Evolutionary conservation across 208 protist species (phyloP).

Genomic region (Leishmania martiniquensis): DNA sequence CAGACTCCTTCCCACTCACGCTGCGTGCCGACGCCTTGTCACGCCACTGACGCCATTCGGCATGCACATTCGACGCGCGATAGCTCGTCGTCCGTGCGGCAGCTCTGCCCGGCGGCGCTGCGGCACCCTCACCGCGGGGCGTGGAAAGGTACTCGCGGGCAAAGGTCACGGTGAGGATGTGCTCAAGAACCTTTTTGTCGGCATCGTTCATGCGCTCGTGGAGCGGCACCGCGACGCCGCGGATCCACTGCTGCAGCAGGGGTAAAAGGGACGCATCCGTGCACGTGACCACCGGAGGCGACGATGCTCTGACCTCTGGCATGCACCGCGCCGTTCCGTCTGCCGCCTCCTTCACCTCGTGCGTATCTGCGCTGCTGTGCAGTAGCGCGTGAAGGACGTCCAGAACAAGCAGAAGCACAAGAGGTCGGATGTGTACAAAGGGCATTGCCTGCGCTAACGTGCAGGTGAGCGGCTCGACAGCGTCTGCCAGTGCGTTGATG

Average conservation of each 20-base stretch:
- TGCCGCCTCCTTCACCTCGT: background rate
- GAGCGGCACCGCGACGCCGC: constrained; percentile 10
- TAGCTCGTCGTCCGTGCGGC: background rate
- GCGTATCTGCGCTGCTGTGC: background rate
- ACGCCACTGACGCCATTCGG: constrained; percentile 17
- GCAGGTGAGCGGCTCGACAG: constrained; percentile 34
- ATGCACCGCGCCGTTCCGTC: background rate
- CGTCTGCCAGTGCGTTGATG: constrained; percentile 41
- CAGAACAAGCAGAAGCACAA: constrained; percentile 52
- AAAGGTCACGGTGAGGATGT: constrained; percentile 12
- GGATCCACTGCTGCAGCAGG: constrained; percentile 26
- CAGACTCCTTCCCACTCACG: background rate
- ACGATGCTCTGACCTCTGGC: background rate
- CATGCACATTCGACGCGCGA: constrained; percentile 2
- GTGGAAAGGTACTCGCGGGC: constrained; percentile 4
- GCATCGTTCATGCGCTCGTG: constrained; percentile 3
- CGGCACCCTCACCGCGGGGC: background rate
- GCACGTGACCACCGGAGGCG: background rate
- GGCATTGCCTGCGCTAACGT: constrained; percentile 23
- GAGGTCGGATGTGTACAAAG: constrained; percentile 29
- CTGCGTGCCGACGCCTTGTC: background rate
- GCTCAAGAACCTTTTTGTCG: background rate
- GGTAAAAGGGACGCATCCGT: constrained; percentile 3
- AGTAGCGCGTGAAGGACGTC: constrained; percentile 32
- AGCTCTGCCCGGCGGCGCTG: background rate